Percentiles rank a stretch among this genome's conserved stretches.
phyloP scores from a whole-genome alignment of 345 rosid genomes.

The Odontarrhena argentea region DNA sequence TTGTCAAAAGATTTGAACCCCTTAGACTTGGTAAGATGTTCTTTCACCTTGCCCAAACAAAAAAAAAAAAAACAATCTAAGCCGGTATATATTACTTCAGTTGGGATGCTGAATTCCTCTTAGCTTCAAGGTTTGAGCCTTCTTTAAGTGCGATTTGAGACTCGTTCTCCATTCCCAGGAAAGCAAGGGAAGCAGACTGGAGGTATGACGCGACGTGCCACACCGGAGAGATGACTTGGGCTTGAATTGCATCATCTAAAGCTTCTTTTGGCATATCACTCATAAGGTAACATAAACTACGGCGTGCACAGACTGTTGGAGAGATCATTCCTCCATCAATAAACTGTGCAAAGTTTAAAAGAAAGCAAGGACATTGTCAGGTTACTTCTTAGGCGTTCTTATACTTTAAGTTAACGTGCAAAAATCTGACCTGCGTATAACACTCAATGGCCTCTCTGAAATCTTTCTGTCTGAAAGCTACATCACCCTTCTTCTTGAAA shows the following conservation, averaged over 20 bases:
- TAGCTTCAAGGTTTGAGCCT: slow-evolving; percentile 69
- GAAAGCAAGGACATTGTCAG: slow-evolving; percentile 1
- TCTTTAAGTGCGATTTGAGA: slow-evolving; percentile 80
- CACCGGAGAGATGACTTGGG: slow-evolving; percentile 76
- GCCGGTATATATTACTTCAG: slow-evolving; percentile 25
- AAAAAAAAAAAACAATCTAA: not conserved
- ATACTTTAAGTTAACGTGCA: not conserved
- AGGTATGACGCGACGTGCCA: slow-evolving; percentile 89
- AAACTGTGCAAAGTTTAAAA: slow-evolving; percentile 54
- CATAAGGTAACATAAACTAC: slow-evolving; percentile 81
- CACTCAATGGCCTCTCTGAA: slow-evolving; percentile 70
- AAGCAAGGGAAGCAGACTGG: slow-evolving; percentile 70
- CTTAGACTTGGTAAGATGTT: slow-evolving; percentile 37
- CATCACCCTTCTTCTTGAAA: slow-evolving; percentile 89
- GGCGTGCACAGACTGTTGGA: slow-evolving; percentile 80
- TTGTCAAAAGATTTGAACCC: slow-evolving; percentile 25
- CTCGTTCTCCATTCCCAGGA: slow-evolving; percentile 76
- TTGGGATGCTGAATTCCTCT: slow-evolving; percentile 33
- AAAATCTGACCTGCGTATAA: slow-evolving; percentile 66
- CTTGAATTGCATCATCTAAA: slow-evolving; percentile 72
- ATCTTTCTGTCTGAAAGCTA: slow-evolving; percentile 80
- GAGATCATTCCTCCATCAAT: slow-evolving; percentile 83
- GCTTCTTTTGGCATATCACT: slow-evolving; percentile 79
- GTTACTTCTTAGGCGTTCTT: not conserved
- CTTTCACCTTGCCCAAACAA: slow-evolving; percentile 36